phyloP scores from a whole-genome alignment of 257 asterid genomes.

The Solanum sitiens region DNA sequence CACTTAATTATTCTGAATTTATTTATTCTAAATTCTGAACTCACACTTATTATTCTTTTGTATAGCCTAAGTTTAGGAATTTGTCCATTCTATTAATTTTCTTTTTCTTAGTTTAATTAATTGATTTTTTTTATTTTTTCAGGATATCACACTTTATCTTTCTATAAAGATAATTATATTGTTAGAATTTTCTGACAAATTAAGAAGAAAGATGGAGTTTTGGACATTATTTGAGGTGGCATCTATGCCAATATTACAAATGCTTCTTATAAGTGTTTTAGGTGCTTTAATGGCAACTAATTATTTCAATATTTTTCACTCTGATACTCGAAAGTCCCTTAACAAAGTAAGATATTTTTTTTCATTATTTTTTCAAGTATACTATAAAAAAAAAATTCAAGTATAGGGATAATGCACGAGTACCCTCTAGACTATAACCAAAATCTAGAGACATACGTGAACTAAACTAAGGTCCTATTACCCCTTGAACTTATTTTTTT shows the following conservation, averaged over 20 bases:
- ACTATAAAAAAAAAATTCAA: too few relatives aligned
- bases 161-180: too few relatives aligned
- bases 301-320: slow-evolving; percentile 47
- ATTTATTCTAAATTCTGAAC: too few relatives aligned
- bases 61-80: not conserved
- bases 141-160: not conserved
- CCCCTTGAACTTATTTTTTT: too few relatives aligned
- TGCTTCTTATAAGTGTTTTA: slow-evolving; percentile 45
- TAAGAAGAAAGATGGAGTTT: slow-evolving; percentile 46
- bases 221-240: slow-evolving; percentile 64
- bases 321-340: slow-evolving; percentile 44
- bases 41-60: too few relatives aligned
- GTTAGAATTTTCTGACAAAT: not conserved
- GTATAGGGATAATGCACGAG: too few relatives aligned
- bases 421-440: too few relatives aligned
- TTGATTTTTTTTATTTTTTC: too few relatives aligned
- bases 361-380: not conserved
- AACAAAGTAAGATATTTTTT: slow-evolving; percentile 30
- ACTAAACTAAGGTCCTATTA: too few relatives aligned
- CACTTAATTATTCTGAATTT: not conserved
- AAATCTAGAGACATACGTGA: too few relatives aligned
- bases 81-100: not conserved
- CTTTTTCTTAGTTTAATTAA: too few relatives aligned
- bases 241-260: slow-evolving; percentile 72
- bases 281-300: slow-evolving; percentile 86